Evolutionary conservation across 768 basidiomycete species (phyloP), one percentile per base, ranked within the genome.

Genomic region (Auriculariales sp.): DNA sequence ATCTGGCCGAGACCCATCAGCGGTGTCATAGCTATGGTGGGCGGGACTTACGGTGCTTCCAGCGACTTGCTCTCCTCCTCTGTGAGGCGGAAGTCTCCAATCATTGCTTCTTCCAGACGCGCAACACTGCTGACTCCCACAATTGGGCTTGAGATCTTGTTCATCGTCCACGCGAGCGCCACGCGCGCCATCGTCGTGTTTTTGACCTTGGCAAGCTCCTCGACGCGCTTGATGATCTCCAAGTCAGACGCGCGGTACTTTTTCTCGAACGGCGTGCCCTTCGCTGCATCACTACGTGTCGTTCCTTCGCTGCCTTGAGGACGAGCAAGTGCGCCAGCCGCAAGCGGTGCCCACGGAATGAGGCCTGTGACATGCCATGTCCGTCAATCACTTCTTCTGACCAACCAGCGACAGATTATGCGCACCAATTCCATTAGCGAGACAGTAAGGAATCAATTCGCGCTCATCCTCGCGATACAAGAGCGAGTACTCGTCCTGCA

Each of bases 311-410:
- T 19, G 33, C 53, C 19, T 53, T 29, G 36, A 11, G 69, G 64
- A 30, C 67, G 60, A 15, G 64, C 58, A 36, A 66, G 62, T 49
- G 59, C 58, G 7, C 69, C 68, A 19, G 66, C 62, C 12, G 62
- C 66, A 11, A 71, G 59, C 4, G 71, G 71, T 12, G 64, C 65
- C 72, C 72, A 74, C 5, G 70, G 71, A 47, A 73, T 70, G 25
- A 71, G 57, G 0, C 74, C 31, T 32, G n/a, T n/a, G n/a, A n/a
- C n/a, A n/a, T n/a, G n/a, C n/a, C n/a, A n/a, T n/a, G n/a, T n/a
- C n/a, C n/a, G n/a, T n/a, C n/a, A n/a, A n/a, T n/a, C n/a, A n/a
- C n/a, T n/a, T n/a, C n/a, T n/a, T n/a, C n/a, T n/a, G n/a, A n/a
- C n/a, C n/a, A n/a, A n/a, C n/a, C n/a, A n/a, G n/a, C n/a, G n/a